These are phyloP conservation scores for Pelargonium australe DNA, from an alignment of 441 rosid species.

Conservation along the genomic window DNA sequence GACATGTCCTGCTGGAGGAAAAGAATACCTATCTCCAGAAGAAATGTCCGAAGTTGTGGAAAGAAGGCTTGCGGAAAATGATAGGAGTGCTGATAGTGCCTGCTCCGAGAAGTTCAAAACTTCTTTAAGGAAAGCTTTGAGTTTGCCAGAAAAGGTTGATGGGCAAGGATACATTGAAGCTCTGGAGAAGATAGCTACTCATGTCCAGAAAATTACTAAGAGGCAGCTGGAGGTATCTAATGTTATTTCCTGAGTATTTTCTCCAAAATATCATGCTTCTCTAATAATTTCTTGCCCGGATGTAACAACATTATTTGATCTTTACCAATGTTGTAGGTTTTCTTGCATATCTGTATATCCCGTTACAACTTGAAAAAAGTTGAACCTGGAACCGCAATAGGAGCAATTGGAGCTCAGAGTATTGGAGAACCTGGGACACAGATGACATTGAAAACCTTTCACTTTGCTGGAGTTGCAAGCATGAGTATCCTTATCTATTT, in stretches of 20 bases:
- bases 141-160: conserved; percentile 21
- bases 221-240: conserved; percentile 70
- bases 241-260: background rate
- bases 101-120: conserved; percentile 64
- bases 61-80: conserved; percentile 41
- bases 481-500: conserved; percentile 81
- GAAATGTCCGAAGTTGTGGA: conserved; percentile 40
- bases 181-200: conserved; percentile 35
- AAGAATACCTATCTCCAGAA: conserved; percentile 49
- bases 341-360: conserved; percentile 59
- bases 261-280: background rate
- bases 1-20: conserved; percentile 61
- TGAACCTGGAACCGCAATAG: conserved; percentile 95
- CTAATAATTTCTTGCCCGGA: no score
- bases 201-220: conserved; percentile 63
- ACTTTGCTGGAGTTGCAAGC: conserved; percentile 99
- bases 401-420: conserved; percentile 97
- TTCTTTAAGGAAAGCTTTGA: conserved; percentile 32
- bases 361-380: conserved; percentile 66
- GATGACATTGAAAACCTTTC: conserved; percentile 98
- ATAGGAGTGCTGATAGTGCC: conserved; percentile 31
- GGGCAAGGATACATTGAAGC: conserved; percentile 33
- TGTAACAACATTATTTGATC: background rate
- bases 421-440: conserved; percentile 99
- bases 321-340: conserved; percentile 43